These are phyloP conservation scores for Jacaranda copaia DNA, from an alignment of 257 asterid species.

Conservation along the genomic window DNA sequence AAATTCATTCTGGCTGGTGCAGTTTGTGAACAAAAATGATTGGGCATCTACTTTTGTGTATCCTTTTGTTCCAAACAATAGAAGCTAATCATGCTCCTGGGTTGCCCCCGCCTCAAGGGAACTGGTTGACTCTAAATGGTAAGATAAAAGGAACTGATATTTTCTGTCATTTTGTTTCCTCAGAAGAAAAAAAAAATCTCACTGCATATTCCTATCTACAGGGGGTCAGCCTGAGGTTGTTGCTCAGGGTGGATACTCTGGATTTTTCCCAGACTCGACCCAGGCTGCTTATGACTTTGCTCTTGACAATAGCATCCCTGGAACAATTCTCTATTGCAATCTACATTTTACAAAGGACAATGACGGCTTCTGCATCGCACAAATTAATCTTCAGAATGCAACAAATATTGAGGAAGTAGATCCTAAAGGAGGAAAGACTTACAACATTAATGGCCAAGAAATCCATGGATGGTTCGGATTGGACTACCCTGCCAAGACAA, in stretches of 20 bases:
- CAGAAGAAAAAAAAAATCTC: no score
- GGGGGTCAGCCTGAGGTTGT: constrained; percentile 63
- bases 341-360: constrained; percentile 75
- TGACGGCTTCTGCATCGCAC: constrained; percentile 60
- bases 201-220: constrained; percentile 10
- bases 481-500: constrained; percentile 53
- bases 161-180: neutral
- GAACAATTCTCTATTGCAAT: constrained; percentile 76
- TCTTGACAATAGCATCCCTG: constrained; percentile 46
- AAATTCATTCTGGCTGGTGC: constrained; percentile 32
- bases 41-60: constrained; percentile 52
- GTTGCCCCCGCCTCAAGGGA: constrained; percentile 47
- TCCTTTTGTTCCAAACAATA: constrained; percentile 60
- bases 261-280: constrained; percentile 74
- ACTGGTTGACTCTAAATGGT: constrained; percentile 86
- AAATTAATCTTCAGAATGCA: constrained; percentile 63
- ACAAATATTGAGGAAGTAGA: constrained; percentile 53
- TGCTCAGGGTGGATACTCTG: constrained; percentile 76
- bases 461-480: constrained; percentile 73
- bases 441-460: constrained; percentile 65
- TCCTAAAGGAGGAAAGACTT: constrained; percentile 59
- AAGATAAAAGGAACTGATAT: neutral
- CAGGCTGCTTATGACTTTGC: constrained; percentile 51
- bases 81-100: constrained; percentile 47
- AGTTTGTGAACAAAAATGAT: constrained; percentile 70